These are phyloP conservation scores for Neurospora hispaniola DNA, from an alignment of 495 filamentous ascomycete genomes.

Conservation along the genomic window DNA sequence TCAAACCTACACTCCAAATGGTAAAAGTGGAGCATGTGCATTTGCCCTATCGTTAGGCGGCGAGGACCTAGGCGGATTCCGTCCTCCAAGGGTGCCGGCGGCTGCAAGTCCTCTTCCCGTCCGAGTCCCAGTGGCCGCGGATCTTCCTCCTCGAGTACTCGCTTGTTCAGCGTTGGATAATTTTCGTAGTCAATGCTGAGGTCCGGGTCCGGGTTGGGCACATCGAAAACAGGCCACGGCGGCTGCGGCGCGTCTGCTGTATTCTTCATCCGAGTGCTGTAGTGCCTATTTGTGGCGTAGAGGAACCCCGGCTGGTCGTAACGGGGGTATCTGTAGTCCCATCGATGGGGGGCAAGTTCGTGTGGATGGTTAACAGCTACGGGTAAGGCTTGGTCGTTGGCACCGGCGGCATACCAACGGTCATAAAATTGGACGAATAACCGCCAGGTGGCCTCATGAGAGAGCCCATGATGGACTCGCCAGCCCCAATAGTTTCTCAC, in stretches of 20 bases:
- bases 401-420: background rate
- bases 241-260: background rate
- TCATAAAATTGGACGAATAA: background rate
- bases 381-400: background rate
- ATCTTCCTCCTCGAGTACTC: background rate
- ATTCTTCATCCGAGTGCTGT: background rate
- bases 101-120: background rate
- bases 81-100: too few species aligned
- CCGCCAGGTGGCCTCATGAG: background rate
- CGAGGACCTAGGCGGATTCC: background rate
- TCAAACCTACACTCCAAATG: background rate
- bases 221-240: background rate
- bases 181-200: background rate
- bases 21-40: too few species aligned
- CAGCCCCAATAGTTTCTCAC: background rate
- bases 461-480: background rate
- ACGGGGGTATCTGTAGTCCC: background rate
- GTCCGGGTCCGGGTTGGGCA: fast-evolving
- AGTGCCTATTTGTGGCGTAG: too few species aligned
- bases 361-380: background rate
- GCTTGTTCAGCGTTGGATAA: background rate
- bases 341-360: background rate
- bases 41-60: background rate
- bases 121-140: background rate
- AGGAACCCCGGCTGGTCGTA: background rate